Evolutionary conservation across 371 early-diverging fungal genomes (phyloP).

Genomic region (Blakeslea trispora): DNA sequence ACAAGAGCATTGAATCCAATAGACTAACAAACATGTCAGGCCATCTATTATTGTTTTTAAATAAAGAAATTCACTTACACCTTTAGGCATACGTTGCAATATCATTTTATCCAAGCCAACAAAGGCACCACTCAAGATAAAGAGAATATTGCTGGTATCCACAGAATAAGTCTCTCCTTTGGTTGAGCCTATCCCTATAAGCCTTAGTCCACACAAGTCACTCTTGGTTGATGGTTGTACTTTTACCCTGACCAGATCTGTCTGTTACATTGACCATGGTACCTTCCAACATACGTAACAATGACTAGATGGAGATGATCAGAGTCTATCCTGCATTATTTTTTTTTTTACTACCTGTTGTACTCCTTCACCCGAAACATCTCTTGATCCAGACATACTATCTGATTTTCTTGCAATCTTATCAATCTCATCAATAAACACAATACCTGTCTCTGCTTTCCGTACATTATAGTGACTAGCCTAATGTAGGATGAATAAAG

Average conservation of each 20-base stretch:
- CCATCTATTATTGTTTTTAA: too few species aligned
- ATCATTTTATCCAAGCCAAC: constrained; percentile 86
- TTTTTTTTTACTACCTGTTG: constrained; percentile 70
- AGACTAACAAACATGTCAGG: constrained; percentile 43
- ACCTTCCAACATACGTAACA: constrained; percentile 88
- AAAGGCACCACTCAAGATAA: constrained; percentile 90
- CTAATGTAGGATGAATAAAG: too few species aligned
- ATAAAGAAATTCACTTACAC: constrained; percentile 33
- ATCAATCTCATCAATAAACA: constrained; percentile 94
- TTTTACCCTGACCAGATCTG: too few species aligned
- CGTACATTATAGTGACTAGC: constrained; percentile 84
- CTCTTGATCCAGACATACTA: constrained; percentile 72
- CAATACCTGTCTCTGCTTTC: constrained; percentile 85
- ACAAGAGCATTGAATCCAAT: constrained; percentile 77
- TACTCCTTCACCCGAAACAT: constrained; percentile 93
- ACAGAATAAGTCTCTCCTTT: constrained; percentile 81
- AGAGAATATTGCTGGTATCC: constrained; percentile 90
- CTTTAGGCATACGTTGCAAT: constrained; percentile 75
- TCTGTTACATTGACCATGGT: constrained; percentile 83
- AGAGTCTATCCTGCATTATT: too few species aligned
- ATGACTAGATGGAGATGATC: constrained; percentile 32
- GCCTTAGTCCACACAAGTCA: constrained; percentile 26
- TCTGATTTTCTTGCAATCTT: constrained; percentile 81
- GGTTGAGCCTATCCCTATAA: constrained; percentile 19
- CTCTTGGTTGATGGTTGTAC: too few species aligned